These are phyloP conservation scores for Exophiala aquamarina DNA, from an alignment of 2,329 filamentous ascomycete genomes.

Conservation along the genomic window DNA sequence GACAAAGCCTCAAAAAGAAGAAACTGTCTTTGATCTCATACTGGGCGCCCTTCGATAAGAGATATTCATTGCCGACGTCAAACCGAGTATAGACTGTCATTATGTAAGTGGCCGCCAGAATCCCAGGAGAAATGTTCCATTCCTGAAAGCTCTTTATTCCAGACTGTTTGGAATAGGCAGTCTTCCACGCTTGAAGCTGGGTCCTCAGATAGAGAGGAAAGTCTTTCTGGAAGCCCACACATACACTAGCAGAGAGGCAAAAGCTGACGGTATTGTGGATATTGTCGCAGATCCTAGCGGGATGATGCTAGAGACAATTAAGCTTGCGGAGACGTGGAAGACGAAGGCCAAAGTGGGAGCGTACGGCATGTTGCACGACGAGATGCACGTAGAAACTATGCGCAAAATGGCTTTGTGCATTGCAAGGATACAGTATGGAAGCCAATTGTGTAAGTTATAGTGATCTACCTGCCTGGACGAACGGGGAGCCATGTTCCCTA, in stretches of 20 bases:
- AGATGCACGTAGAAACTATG: conserved; percentile 51
- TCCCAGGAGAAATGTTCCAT: no score
- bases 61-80: no score
- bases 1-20: no score
- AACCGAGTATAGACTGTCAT: no score
- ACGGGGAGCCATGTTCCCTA: no score
- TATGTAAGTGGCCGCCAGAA: no score
- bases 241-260: conserved; percentile 53
- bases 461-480: no score
- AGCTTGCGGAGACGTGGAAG: conserved; percentile 42
- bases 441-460: conserved; percentile 50
- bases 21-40: no score
- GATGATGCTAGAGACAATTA: conserved; percentile 48
- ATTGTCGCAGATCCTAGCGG: conserved; percentile 46
- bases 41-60: no score
- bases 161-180: conserved; percentile 54
- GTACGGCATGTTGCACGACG: conserved; percentile 50
- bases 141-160: no score
- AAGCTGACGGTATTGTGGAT: conserved; percentile 55
- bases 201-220: conserved; percentile 51
- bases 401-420: conserved; percentile 54
- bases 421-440: conserved; percentile 40
- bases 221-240: conserved; percentile 56
- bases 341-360: conserved; percentile 41
- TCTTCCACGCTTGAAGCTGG: conserved; percentile 52